Evolutionary conservation across 352 stramenopile species (phyloP).

Genomic region (Phytophthora boehmeriae): DNA sequence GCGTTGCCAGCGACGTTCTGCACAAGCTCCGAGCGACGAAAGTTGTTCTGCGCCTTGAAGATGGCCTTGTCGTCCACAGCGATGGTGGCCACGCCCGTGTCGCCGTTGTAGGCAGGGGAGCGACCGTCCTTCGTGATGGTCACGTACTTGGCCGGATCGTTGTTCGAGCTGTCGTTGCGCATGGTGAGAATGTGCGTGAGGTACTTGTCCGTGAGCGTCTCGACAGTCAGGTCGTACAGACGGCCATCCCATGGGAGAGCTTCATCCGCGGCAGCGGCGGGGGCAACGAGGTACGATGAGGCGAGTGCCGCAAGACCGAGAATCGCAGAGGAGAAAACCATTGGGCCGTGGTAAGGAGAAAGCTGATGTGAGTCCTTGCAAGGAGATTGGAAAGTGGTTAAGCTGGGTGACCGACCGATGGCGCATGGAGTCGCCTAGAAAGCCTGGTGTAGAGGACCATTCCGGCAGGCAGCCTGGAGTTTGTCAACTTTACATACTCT

Average conservation of each 20-base stretch:
- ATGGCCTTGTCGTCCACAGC: conserved; percentile 47
- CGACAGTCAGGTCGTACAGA: conserved; percentile 45
- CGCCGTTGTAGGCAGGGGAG: conserved; percentile 42
- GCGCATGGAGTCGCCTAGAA: conserved; percentile 5
- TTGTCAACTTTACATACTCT: neutral
- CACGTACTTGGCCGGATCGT: conserved; percentile 43
- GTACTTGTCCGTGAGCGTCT: conserved; percentile 48
- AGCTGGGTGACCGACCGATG: conserved; percentile 17
- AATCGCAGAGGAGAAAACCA: conserved; percentile 40
- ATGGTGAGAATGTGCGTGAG: conserved; percentile 51
- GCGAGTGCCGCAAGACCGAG: conserved; percentile 31
- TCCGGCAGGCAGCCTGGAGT: neutral
- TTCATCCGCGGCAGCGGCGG: conserved; percentile 26
- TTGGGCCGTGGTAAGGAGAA: conserved; percentile 4
- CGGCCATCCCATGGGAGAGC: conserved; percentile 49
- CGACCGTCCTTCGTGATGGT: conserved; percentile 34
- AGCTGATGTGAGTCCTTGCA: conserved; percentile 7
- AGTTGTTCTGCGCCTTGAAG: conserved; percentile 46
- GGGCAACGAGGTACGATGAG: conserved; percentile 23
- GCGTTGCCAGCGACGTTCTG: conserved; percentile 40
- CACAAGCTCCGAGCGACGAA: conserved; percentile 54
- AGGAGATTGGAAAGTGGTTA: conserved; percentile 25
- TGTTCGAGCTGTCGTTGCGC: conserved; percentile 32
- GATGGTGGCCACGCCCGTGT: conserved; percentile 52
- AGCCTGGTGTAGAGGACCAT: conserved; percentile 7